These are phyloP conservation scores for Podosphaera xanthii DNA, from an alignment of 2,329 filamentous ascomycete species.

Conservation along the genomic window DNA sequence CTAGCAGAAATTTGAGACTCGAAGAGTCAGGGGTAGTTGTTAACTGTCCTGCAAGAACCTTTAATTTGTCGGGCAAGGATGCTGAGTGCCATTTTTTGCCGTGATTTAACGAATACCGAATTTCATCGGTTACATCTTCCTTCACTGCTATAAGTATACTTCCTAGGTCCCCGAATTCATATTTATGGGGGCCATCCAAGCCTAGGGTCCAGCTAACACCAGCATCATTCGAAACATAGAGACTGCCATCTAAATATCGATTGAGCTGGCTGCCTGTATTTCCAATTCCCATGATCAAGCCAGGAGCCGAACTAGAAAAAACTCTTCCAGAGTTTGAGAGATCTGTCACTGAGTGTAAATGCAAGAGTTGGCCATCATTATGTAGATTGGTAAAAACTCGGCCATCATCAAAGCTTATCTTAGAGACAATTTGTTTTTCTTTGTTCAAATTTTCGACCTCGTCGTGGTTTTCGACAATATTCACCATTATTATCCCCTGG, in stretches of 20 bases:
- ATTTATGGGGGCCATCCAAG: constrained; percentile 68
- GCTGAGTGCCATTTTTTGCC: constrained; percentile 60
- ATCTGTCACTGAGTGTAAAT: constrained; percentile 82
- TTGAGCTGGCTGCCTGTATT: constrained; percentile 62
- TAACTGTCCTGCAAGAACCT: constrained; percentile 35
- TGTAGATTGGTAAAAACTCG: constrained; percentile 59
- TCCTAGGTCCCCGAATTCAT: constrained; percentile 87
- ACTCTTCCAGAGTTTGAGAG: constrained; percentile 62
- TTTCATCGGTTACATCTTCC: constrained; percentile 39
- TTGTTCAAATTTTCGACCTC: constrained; percentile 36
- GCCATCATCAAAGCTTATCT: constrained; percentile 91
- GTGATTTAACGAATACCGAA: constrained; percentile 68
- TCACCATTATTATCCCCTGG: constrained; percentile 79
- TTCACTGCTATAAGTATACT: constrained; percentile 66
- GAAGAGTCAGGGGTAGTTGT: constrained; percentile 87
- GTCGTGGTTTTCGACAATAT: constrained; percentile 68
- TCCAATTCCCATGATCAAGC: constrained; percentile 80
- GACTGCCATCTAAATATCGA: constrained; percentile 47
- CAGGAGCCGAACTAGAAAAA: constrained; percentile 83
- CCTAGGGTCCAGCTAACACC: constrained; percentile 63
- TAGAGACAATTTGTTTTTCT: constrained; percentile 47
- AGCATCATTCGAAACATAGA: constrained; percentile 80
- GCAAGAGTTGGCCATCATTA: constrained; percentile 40
- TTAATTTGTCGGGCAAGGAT: constrained; percentile 47
- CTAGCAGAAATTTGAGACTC: constrained; percentile 69